Evolutionary conservation across 2,329 filamentous ascomycete genomes (phyloP).

Genomic region (Alternaria dauci): DNA sequence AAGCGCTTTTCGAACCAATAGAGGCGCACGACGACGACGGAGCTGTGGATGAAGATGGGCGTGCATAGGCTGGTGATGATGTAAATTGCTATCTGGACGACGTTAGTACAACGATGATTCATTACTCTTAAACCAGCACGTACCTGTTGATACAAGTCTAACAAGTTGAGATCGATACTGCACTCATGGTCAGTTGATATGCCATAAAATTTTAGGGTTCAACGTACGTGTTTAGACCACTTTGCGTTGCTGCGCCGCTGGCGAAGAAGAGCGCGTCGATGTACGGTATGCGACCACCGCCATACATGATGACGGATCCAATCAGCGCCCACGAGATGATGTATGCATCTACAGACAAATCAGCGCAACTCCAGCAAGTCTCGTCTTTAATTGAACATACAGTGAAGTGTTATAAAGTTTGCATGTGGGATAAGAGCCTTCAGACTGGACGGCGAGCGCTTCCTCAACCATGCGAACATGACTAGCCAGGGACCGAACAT

Average conservation of each 20-base stretch:
- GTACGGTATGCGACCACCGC: constrained; percentile 70
- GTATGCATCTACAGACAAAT: constrained; percentile 70
- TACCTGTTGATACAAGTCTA: constrained; percentile 59
- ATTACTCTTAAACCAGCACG: neutral
- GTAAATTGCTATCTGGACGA: constrained; percentile 53
- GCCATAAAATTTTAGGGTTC: neutral
- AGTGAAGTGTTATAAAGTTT: constrained; percentile 84
- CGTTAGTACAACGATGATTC: neutral
- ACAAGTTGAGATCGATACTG: constrained; percentile 59
- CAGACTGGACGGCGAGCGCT: constrained; percentile 33
- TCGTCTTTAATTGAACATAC: constrained; percentile 52
- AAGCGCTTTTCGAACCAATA: constrained; percentile 99
- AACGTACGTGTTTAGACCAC: constrained; percentile 80
- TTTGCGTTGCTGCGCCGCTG: constrained; percentile 88
- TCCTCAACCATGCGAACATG: constrained; percentile 39
- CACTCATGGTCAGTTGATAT: constrained; percentile 24
- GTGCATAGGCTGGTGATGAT: constrained; percentile 50
- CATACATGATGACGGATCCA: constrained; percentile 80
- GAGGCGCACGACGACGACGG: constrained; percentile 88
- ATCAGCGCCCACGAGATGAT: constrained; percentile 77
- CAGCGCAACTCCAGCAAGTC: constrained; percentile 9
- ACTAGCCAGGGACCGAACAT: constrained; percentile 47
- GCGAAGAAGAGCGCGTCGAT: constrained; percentile 90
- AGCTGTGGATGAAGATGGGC: constrained; percentile 61
- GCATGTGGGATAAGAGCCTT: constrained; percentile 65